Percentiles rank a stretch among this genome's conserved stretches.
Evolutionary conservation across 805 yeast species (phyloP).

Genomic region (Saccharomycopsis babjevae): DNA sequence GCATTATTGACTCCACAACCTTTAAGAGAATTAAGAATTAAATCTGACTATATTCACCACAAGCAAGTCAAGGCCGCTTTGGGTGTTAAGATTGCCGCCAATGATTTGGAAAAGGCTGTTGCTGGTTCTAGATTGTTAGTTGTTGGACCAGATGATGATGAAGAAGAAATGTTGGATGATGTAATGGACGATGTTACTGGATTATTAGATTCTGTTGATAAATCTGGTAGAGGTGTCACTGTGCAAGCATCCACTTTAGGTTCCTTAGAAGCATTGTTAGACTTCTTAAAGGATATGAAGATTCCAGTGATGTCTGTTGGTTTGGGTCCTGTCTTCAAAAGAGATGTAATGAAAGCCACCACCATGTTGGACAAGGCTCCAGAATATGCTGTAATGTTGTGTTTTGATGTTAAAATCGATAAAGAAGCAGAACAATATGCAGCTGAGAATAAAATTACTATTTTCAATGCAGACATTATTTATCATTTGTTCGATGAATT

Average conservation of each 20-base stretch:
- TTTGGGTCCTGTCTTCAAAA: slow-evolving; percentile 93
- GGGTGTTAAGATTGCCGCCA: slow-evolving; percentile 98
- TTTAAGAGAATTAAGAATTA: slow-evolving; percentile 86
- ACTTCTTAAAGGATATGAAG: slow-evolving; percentile 96
- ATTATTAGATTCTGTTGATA: slow-evolving; percentile 86
- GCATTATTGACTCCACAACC: slow-evolving; percentile 98
- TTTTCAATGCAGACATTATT: slow-evolving; percentile 93
- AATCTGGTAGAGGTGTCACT: slow-evolving; percentile 92
- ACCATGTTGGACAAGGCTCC: slow-evolving; percentile 96
- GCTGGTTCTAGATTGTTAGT: slow-evolving; percentile 95
- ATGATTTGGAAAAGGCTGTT: slow-evolving; percentile 95
- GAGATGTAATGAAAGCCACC: slow-evolving; percentile 96
- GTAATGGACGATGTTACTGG: slow-evolving; percentile 98
- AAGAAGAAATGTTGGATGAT: slow-evolving; percentile 94
- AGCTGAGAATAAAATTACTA: slow-evolving; percentile 79
- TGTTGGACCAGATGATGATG: slow-evolving; percentile 96
- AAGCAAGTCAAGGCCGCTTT: slow-evolving; percentile 98
- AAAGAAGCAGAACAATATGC: slow-evolving; percentile 99
- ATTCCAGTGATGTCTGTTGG: slow-evolving; percentile 99
- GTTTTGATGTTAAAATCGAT: slow-evolving; percentile 95
- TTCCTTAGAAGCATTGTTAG: slow-evolving; percentile 92
- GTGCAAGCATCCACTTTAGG: slow-evolving; percentile 98
- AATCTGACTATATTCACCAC: slow-evolving; percentile 93
- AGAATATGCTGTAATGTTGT: slow-evolving; percentile 93
- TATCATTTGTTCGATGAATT: slow-evolving; percentile 94